Conservation (phyloP, 202 grass and related monocot species). For the Zizania palustris region DNA sequence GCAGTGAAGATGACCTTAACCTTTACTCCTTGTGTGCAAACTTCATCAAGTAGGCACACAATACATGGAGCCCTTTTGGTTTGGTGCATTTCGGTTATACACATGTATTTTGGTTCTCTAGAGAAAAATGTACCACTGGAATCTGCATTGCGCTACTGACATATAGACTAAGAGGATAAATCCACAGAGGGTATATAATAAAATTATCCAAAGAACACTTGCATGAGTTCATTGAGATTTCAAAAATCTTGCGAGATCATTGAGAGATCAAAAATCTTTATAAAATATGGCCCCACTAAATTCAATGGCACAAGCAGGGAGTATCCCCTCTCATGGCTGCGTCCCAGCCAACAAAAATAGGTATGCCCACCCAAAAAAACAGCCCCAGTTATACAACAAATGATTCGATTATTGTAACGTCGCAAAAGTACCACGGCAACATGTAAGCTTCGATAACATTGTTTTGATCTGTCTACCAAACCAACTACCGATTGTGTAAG, state of each 20-base stretch:
- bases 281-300: constrained; percentile 26
- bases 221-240: not conserved
- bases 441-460: constrained; percentile 50
- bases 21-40: no score
- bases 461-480: constrained; percentile 50
- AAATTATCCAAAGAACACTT: not conserved
- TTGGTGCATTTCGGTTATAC: no score
- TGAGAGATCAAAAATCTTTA: not conserved
- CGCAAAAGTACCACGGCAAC: constrained; percentile 26
- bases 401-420: constrained; percentile 47
- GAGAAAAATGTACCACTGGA: no score
- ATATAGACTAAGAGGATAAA: no score
- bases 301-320: constrained; percentile 35
- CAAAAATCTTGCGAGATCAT: no score
- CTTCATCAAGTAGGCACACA: no score
- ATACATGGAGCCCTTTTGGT: no score
- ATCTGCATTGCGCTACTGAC: no score
- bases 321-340: constrained; percentile 21
- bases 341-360: constrained; percentile 29
- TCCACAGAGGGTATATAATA: no score
- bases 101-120: no score
- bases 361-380: constrained; percentile 36
- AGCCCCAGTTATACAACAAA: constrained; percentile 55
- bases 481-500: constrained; percentile 45
- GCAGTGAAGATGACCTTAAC: no score